Base-by-base conservation (phyloP, 352 stramenopile species). In the Globisporangium lucens region DNA sequence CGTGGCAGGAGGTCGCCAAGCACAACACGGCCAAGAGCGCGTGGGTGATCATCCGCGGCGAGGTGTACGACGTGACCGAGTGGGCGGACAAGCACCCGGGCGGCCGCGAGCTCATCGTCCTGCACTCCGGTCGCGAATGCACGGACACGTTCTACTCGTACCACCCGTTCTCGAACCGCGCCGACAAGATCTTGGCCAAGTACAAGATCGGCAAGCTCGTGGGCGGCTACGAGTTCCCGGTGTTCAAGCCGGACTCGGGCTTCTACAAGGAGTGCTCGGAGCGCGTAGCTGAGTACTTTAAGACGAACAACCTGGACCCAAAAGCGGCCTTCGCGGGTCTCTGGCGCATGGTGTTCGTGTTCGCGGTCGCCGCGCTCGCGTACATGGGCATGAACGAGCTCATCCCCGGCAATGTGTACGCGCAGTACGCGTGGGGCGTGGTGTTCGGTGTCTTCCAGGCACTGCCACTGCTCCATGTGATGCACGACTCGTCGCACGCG, bases 11-110 rank as follows among this genome's bases (percentile, higher is more conserved):
- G 57, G 93, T 99, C 56, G 91, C 97, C 65, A 87, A 97, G 82
- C 97, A 99, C 76, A 93, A 97, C 77, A 98, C 94, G 59, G 89
- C 91, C 30, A 77, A 93, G 30, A 98, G 98, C 87, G 96, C 95
- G 27, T 99, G 97, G 97, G 89, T 99, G 57, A 97, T 99, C 52
- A 89, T 98, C 69, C 87, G 91, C 70, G 89, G 90, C 67, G 89
- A 94, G 56, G 91, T 98, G n/a, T 98, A 98, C 78, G 91, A 98
- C 66, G 90, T 98, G n/a, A 97, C 92, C 12, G 79, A 82, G 66
- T 97, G 87, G 87, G 86, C 80, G 12, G 83, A 95, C 72, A 82
- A 83, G 38, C 89, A 97, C 74, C 88, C 90, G 49, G 89, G 88
- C 72, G 91, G 91, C 20, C 67, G 75, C 15, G 89, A 97, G 66